Conservation (phyloP, 1,284 basidiomycete genomes). For the Pterula multifida region DNA sequence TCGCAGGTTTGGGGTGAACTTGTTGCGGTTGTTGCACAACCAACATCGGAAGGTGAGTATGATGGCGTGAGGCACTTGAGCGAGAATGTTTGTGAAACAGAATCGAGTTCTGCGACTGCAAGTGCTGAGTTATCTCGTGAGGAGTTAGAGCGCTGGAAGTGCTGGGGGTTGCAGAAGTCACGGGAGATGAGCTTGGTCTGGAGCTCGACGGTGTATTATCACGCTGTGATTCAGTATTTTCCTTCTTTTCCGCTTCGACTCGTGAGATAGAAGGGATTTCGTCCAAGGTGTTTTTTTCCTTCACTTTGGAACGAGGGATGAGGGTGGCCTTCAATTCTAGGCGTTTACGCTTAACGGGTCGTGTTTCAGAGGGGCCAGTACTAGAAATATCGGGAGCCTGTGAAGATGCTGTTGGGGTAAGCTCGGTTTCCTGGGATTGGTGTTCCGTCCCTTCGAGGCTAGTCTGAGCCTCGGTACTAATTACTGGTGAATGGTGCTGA, state of each 20-base stretch:
- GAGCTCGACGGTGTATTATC: slow-evolving; percentile 19
- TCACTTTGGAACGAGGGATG: neutral
- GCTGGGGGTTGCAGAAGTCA: slow-evolving; percentile 21
- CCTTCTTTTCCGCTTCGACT: slow-evolving; percentile 13
- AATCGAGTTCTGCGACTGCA: neutral
- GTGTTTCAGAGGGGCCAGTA: neutral
- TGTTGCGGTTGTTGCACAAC: neutral
- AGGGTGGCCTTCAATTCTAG: neutral
- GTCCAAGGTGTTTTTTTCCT: neutral
- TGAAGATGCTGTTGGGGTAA: no score
- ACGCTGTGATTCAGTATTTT: neutral
- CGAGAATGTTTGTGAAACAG: neutral
- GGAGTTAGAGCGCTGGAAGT: slow-evolving; percentile 30
- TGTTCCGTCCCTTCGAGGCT: no score
- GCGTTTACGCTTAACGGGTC: neutral
- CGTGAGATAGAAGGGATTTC: neutral
- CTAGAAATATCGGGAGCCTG: neutral
- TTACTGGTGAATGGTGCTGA: no score
- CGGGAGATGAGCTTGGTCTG: slow-evolving; percentile 22
- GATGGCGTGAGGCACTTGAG: neutral
- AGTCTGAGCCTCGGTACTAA: no score
- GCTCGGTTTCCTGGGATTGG: no score
- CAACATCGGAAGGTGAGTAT: neutral
- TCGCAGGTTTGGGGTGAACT: neutral
- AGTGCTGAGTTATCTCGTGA: slow-evolving; percentile 24